phyloP scores from a whole-genome alignment of 306 rosid species.

The Cercis canadensis region DNA sequence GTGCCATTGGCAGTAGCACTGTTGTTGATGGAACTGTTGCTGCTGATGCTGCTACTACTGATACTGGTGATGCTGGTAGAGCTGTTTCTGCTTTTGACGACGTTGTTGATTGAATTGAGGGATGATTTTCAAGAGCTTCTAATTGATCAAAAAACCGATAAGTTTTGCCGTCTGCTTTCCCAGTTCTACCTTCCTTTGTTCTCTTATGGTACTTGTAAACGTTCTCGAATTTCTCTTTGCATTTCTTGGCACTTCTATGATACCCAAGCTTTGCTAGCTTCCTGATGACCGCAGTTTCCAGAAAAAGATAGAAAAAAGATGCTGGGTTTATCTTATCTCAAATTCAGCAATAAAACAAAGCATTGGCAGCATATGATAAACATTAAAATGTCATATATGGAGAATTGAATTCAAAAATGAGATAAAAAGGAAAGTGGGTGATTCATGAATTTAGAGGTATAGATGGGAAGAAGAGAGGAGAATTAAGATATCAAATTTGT shows the following conservation, averaged over 20 bases:
- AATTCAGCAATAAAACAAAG: conserved; percentile 47
- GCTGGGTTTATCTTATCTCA: conserved; percentile 33
- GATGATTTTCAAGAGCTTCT: conserved; percentile 70
- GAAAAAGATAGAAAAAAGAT: conserved; percentile 1
- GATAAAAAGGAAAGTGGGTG: too few relatives aligned
- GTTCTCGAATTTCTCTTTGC: conserved; percentile 97
- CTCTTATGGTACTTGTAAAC: conserved; percentile 94
- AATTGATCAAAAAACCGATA: conserved; percentile 87
- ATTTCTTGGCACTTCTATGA: conserved; percentile 85
- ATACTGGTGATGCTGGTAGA: conserved; percentile 37
- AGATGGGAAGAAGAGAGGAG: not conserved
- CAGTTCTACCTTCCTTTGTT: conserved; percentile 85
- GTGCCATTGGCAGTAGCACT: conserved; percentile 28
- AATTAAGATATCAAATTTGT: not conserved
- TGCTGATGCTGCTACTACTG: conserved; percentile 25
- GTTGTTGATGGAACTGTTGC: not conserved
- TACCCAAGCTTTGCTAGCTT: conserved; percentile 88
- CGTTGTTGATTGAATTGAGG: conserved; percentile 40
- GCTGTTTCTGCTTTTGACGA: conserved; percentile 28
- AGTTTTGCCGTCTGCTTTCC: conserved; percentile 84
- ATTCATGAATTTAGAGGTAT: too few relatives aligned
- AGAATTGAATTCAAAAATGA: conserved; percentile 16
- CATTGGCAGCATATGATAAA: conserved; percentile 34
- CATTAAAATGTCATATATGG: too few relatives aligned
- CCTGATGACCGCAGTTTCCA: conserved; percentile 50